Base-by-base conservation (phyloP, 495 filamentous ascomycete species). In the Saxophila tyrrhenica region DNA sequence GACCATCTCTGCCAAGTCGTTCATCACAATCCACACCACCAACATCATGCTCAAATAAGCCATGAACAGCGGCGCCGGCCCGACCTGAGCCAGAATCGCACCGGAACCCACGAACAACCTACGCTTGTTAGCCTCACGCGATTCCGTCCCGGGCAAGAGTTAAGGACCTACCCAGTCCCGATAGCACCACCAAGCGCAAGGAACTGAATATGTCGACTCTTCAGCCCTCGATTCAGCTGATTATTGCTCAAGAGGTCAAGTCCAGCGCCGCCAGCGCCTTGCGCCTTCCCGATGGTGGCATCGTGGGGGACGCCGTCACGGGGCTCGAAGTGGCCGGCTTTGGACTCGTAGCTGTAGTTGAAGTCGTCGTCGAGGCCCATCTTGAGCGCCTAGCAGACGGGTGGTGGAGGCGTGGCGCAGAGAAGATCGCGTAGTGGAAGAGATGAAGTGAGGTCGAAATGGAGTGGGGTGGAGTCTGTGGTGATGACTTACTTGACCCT, bases 131-230 rank as follows among this genome's bases (percentile, higher is more conserved):
- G 29, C 29, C 5, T 62, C 29, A n/a, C n/a, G n/a, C n/a, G n/a
- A n/a, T n/a, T n/a, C n/a, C n/a, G n/a, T n/a, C n/a, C n/a, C n/a
- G n/a, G n/a, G n/a, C n/a, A n/a, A n/a, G n/a, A n/a, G n/a, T n/a
- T 13, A 35, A 7, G 13, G 29, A 5, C 29, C 13, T 35, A 35
- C 29, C 29, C 29, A 35, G 29, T 62, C 17, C 61, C 62, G 38
- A 64, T 66, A 19, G 64, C 62, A 13, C 65, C 65, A 32, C 65
- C 65, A 15, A 68, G 62, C 23, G 65, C 65, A n/a, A 68, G 44
- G 57, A 68, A 68, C 42, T 68, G 65, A 39, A 68, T 64, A 48
- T 68, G 65, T 49, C 65, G 59, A 29, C 49, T 54, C 55, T 68
- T 68, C 44, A 68, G 49, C 8, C 65, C 65, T 43, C 64, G 57